Evolutionary conservation across 2,329 filamentous ascomycete genomes (phyloP).

Genomic region (Xenoacremonium recifei): DNA sequence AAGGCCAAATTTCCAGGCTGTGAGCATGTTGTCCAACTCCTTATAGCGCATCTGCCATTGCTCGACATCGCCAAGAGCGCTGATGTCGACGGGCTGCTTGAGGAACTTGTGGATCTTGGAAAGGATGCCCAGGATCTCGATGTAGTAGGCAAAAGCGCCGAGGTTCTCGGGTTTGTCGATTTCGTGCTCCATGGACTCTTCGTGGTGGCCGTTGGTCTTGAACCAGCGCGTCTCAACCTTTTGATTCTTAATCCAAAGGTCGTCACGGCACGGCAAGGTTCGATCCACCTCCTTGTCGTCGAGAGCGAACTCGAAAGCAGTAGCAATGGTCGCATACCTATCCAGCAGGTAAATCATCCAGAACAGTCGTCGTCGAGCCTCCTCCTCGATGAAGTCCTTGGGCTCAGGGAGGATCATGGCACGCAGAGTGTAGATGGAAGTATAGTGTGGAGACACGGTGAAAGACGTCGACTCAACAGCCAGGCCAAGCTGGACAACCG

Average conservation of each 20-base stretch:
- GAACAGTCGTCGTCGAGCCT: constrained; percentile 79
- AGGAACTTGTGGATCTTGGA: constrained; percentile 86
- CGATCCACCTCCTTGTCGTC: constrained; percentile 89
- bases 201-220: constrained; percentile 46
- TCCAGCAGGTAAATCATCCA: constrained; percentile 95
- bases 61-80: constrained; percentile 79
- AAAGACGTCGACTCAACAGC: constrained; percentile 80
- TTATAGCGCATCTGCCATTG: constrained; percentile 87
- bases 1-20: constrained; percentile 79
- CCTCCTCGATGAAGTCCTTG: constrained; percentile 84
- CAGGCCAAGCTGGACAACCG: constrained; percentile 83
- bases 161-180: constrained; percentile 75
- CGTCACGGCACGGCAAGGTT: constrained; percentile 81
- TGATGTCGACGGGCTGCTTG: constrained; percentile 86
- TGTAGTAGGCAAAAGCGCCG: constrained; percentile 85
- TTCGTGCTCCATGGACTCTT: constrained; percentile 55
- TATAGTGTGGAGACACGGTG: constrained; percentile 73
- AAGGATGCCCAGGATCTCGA: constrained; percentile 84
- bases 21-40: constrained; percentile 76
- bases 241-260: constrained; percentile 80
- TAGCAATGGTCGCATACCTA: constrained; percentile 85
- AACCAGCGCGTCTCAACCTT: constrained; percentile 86
- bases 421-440: constrained; percentile 85
- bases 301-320: constrained; percentile 87
- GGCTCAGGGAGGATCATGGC: constrained; percentile 83